phyloP scores from a whole-genome alignment of 805 yeast species.

The Kodamaea hsintzibuensis region DNA sequence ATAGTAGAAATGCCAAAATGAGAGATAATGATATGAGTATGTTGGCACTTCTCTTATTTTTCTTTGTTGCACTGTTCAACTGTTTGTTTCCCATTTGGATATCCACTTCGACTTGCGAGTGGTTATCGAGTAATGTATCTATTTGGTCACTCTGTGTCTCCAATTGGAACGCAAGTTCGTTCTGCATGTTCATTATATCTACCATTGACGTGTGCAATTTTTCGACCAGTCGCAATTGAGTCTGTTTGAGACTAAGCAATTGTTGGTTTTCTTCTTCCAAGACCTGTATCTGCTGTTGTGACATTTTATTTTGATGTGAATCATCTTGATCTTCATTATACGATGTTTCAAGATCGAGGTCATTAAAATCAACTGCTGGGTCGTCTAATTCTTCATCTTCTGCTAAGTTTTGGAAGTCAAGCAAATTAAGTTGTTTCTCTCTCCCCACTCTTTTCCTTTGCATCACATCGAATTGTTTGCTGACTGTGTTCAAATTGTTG shows the following conservation, averaged over 20 bases:
- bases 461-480: conserved; percentile 47
- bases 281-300: conserved; percentile 58
- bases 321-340: conserved; percentile 3
- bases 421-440: conserved; percentile 32
- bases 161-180: conserved; percentile 72
- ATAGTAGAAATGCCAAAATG: conserved; percentile 53
- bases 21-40: conserved; percentile 57
- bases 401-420: conserved; percentile 44
- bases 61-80: conserved; percentile 63
- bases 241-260: conserved; percentile 53
- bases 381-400: conserved; percentile 22
- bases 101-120: conserved; percentile 64
- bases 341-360: conserved; percentile 11
- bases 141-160: conserved; percentile 73
- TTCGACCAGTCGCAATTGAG: conserved; percentile 60
- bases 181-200: conserved; percentile 74
- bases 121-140: conserved; percentile 60
- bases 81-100: conserved; percentile 71
- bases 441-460: conserved; percentile 50
- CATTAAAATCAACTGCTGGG: conserved; percentile 3
- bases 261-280: conserved; percentile 61
- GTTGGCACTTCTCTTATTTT: conserved; percentile 60
- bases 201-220: conserved; percentile 60
- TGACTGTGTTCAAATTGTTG: conserved; percentile 41
- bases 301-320: conserved; percentile 20